These are phyloP conservation scores for Monosporascus sp. DNA, from an alignment of 2,329 filamentous ascomycete species.

Conservation along the genomic window DNA sequence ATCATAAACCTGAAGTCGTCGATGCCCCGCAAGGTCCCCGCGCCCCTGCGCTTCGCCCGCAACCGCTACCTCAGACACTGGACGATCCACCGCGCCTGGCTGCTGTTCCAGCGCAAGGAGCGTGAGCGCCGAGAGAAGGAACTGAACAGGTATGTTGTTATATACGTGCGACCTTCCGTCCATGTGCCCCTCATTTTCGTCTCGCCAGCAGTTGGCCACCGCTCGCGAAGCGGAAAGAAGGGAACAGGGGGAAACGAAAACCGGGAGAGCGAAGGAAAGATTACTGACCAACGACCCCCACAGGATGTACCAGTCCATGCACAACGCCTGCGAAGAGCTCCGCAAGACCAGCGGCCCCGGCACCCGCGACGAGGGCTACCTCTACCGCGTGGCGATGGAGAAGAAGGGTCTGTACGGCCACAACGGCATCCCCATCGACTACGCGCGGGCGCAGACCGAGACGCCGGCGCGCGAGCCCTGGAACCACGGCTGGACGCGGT, in stretches of 20 bases:
- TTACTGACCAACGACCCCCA: slow-evolving; percentile 3
- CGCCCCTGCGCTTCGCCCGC: slow-evolving; percentile 82
- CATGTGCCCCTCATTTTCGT: too few species aligned
- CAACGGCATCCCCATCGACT: slow-evolving; percentile 82
- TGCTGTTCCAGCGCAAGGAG: slow-evolving; percentile 68
- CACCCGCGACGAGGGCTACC: slow-evolving; percentile 57
- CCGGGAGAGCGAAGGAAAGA: too few species aligned
- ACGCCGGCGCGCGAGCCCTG: slow-evolving; percentile 74
- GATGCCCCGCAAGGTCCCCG: slow-evolving; percentile 47
- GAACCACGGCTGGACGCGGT: slow-evolving; percentile 87
- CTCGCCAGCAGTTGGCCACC: too few species aligned
- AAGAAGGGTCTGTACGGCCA: slow-evolving; percentile 78
- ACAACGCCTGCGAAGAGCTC: slow-evolving; percentile 79
- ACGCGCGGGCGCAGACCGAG: slow-evolving; percentile 79
- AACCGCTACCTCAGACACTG: slow-evolving; percentile 88
- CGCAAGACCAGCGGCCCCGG: slow-evolving; percentile 55
- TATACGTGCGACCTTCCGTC: slow-evolving; percentile 17
- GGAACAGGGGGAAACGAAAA: too few species aligned
- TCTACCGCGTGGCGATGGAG: slow-evolving; percentile 85
- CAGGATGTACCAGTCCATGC: slow-evolving; percentile 73
- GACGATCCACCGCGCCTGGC: slow-evolving; percentile 97
- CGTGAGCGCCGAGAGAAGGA: slow-evolving; percentile 61
- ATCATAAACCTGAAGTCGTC: slow-evolving; percentile 42
- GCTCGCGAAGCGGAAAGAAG: too few species aligned
- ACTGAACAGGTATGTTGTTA: slow-evolving; percentile 55